phyloP scores from a whole-genome alignment of 495 filamentous ascomycete species.

The Penicillium bialowiezense region DNA sequence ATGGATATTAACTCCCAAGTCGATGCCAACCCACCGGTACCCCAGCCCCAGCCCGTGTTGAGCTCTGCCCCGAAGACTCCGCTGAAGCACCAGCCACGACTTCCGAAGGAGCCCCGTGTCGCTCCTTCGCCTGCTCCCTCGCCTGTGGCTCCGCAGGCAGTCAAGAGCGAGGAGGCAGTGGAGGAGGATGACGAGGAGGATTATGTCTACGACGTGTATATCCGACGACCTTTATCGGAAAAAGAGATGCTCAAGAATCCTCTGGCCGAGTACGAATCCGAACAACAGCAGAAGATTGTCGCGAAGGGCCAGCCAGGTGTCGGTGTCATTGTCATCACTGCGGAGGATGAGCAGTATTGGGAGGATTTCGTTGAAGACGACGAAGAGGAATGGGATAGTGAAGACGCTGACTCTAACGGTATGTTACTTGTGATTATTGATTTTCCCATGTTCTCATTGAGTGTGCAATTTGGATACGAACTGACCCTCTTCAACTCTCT shows the following conservation, averaged over 20 bases:
- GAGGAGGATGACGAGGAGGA: constrained; percentile 45
- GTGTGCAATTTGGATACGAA: neutral
- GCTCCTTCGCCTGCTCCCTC: constrained; percentile 6
- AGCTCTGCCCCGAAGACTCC: constrained; percentile 26
- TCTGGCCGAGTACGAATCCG: constrained; percentile 26
- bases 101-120: constrained; percentile 31
- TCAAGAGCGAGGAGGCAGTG: constrained; percentile 10
- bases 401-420: constrained; percentile 64
- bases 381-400: constrained; percentile 57
- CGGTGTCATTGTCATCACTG: constrained; percentile 57
- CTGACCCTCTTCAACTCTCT: constrained; percentile 3
- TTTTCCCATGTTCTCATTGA: neutral
- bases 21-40: neutral
- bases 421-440: constrained; percentile 4
- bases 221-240: constrained; percentile 43
- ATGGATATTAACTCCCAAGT: constrained; percentile 15
- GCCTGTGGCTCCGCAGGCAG: constrained; percentile 9
- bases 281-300: constrained; percentile 30
- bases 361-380: constrained; percentile 53
- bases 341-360: constrained; percentile 58
- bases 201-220: constrained; percentile 64
- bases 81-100: constrained; percentile 37
- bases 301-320: constrained; percentile 39
- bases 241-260: constrained; percentile 31
- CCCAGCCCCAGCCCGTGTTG: neutral